A percentile compares a stretch with the other conserved stretches of the same genome.
These are phyloP conservation scores for Macrophomina phaseolina DNA, from an alignment of 2,329 filamentous ascomycete species.

Conservation along the genomic window DNA sequence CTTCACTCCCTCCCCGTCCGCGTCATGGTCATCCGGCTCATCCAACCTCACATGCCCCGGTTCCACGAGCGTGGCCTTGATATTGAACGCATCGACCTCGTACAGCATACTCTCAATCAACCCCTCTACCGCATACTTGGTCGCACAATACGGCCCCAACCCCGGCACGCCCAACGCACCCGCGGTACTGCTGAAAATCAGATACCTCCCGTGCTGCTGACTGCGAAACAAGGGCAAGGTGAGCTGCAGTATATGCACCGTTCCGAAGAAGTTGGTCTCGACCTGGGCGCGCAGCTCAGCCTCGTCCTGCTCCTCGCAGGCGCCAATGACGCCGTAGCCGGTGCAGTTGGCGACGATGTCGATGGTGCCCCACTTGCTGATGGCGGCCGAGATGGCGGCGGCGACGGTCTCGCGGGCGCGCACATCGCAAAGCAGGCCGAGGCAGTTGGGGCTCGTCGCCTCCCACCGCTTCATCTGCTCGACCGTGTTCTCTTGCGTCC, in stretches of 20 bases:
- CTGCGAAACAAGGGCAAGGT: conserved; percentile 86
- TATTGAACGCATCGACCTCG: conserved; percentile 88
- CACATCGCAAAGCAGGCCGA: conserved; percentile 89
- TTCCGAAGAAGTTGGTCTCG: conserved; percentile 97
- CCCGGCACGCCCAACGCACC: conserved; percentile 94
- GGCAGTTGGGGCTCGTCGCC: conserved; percentile 65
- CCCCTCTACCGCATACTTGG: conserved; percentile 95
- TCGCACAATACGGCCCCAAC: conserved; percentile 91
- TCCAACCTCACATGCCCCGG: conserved; percentile 87
- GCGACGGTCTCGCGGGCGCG: conserved; percentile 79
- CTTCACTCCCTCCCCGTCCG: conserved; percentile 32
- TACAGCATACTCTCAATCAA: conserved; percentile 97
- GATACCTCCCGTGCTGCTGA: conserved; percentile 75
- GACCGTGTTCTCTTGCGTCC: conserved; percentile 75
- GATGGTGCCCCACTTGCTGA: conserved; percentile 71
- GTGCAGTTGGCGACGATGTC: conserved; percentile 62
- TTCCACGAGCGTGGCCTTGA: conserved; percentile 92
- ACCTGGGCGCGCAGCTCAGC: conserved; percentile 95
- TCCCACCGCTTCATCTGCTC: conserved; percentile 71
- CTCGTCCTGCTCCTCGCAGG: conserved; percentile 96
- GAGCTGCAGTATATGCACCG: conserved; percentile 88
- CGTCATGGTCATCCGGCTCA: conserved; percentile 66
- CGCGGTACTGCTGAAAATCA: conserved; percentile 93
- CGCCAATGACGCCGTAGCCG: conserved; percentile 89
- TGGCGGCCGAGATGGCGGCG: conserved; percentile 70